phyloP scores from a whole-genome alignment of 495 filamentous ascomycete species.

The Lepraria neglecta region DNA sequence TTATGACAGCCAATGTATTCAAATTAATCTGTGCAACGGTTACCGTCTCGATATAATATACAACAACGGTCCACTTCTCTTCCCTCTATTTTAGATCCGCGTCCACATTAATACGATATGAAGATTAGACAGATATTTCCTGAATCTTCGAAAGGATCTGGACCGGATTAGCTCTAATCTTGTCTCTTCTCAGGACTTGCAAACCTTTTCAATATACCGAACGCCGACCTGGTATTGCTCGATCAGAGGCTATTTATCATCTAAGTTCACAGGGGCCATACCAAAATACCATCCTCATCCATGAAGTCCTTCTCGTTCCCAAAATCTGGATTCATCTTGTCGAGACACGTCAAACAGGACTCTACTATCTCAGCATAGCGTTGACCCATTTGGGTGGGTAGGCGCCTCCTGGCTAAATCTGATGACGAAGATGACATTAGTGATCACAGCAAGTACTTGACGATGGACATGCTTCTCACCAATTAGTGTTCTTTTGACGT shows the following conservation, averaged over 20 bases:
- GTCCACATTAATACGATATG: not conserved
- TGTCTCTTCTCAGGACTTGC: not conserved
- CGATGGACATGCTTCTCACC: not conserved
- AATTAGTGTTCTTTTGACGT: constrained; percentile 5
- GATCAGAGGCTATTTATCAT: not conserved
- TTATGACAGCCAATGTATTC: too few relatives aligned
- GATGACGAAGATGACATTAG: not conserved
- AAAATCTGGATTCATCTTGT: constrained; percentile 42
- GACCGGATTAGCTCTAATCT: not conserved
- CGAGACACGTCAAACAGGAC: constrained; percentile 52
- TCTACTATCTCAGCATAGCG: constrained; percentile 45
- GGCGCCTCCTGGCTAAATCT: constrained; percentile 31
- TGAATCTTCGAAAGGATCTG: constrained; percentile 9
- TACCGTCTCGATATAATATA: too few relatives aligned
- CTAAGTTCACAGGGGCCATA: constrained; percentile 31
- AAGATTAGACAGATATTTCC: not conserved
- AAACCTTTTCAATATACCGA: constrained; percentile 8
- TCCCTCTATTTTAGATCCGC: too few relatives aligned
- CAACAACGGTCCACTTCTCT: not conserved
- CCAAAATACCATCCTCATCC: constrained; percentile 44
- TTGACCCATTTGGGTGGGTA: constrained; percentile 45
- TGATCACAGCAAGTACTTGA: not conserved
- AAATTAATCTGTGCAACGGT: too few relatives aligned
- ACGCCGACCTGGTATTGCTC: not conserved
- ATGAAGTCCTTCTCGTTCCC: constrained; percentile 39